Evolutionary conservation across 177 flowering plant species (phyloP).

Genomic region (Vitis hybrid): DNA sequence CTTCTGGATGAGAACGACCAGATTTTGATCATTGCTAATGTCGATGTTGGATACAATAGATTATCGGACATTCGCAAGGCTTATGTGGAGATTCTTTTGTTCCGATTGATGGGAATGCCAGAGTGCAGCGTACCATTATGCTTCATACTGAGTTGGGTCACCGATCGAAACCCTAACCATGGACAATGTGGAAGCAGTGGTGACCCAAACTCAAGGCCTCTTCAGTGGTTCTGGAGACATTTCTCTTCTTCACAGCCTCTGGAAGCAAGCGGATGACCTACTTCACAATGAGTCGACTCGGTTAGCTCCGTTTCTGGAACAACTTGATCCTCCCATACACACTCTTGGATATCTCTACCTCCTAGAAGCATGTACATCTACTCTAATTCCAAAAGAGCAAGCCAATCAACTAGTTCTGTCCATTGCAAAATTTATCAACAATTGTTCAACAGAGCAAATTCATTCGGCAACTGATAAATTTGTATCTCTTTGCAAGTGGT

Average conservation of each 20-base stretch:
- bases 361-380: slow-evolving; percentile 64
- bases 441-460: slow-evolving; percentile 71
- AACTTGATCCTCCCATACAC: slow-evolving; percentile 72
- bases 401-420: slow-evolving; percentile 38
- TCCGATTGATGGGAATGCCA: no score
- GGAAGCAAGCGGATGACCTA: slow-evolving; percentile 58
- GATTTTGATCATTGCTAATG: no score
- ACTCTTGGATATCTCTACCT: slow-evolving; percentile 85
- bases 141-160: background rate
- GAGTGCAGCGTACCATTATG: no score
- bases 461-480: slow-evolving; percentile 83
- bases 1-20: no score
- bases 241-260: slow-evolving; percentile 39
- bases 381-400: slow-evolving; percentile 50
- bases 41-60: no score
- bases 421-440: slow-evolving; percentile 56
- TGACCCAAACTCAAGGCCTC: slow-evolving; percentile 68
- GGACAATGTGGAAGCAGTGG: slow-evolving; percentile 52
- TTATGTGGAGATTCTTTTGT: no score
- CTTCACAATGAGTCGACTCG: slow-evolving; percentile 51
- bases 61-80: no score
- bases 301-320: slow-evolving; percentile 49
- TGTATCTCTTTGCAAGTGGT: slow-evolving; percentile 66
- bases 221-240: slow-evolving; percentile 46
- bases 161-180: slow-evolving; percentile 15